A percentile compares a stretch with the other conserved stretches of the same genome.
Evolutionary conservation across 139 green algal species (phyloP).

Genomic region (Chlorella ohadii): DNA sequence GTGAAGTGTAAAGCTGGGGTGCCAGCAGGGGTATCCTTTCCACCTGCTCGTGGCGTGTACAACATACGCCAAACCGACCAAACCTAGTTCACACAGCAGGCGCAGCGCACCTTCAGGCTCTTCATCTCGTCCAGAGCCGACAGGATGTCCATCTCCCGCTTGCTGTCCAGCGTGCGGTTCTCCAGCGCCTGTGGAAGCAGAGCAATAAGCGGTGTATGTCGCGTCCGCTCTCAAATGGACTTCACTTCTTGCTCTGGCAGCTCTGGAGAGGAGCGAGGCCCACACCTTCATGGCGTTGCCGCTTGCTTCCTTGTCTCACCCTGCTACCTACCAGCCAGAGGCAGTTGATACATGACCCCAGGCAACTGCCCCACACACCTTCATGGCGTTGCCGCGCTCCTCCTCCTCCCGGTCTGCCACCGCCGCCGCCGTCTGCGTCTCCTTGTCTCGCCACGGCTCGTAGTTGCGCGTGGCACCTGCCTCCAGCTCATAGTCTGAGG

Average conservation of each 20-base stretch:
- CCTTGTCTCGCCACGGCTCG: slow-evolving; percentile 93
- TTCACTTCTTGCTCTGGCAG: too few relatives aligned
- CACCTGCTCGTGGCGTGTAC: too few relatives aligned
- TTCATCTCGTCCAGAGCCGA: slow-evolving; percentile 94
- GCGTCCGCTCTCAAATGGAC: too few relatives aligned
- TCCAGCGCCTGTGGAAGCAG: slow-evolving; percentile 87
- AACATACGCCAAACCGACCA: too few relatives aligned
- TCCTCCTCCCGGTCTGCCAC: slow-evolving; percentile 82
- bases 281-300: slow-evolving; percentile 94
- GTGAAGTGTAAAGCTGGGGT: too few relatives aligned
- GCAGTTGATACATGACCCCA: too few relatives aligned
- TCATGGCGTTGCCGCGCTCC: slow-evolving; percentile 96
- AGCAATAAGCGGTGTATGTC: too few relatives aligned
- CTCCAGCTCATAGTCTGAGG: slow-evolving; percentile 92
- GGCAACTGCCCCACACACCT: slow-evolving; percentile 42
- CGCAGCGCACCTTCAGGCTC: slow-evolving; percentile 60
- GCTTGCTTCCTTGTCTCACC: slow-evolving; percentile 89
- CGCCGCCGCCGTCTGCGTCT: slow-evolving; percentile 53
- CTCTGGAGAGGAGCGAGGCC: too few relatives aligned
- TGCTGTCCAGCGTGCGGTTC: slow-evolving; percentile 93
- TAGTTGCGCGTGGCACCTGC: slow-evolving; percentile 94
- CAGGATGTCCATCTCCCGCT: slow-evolving; percentile 98
- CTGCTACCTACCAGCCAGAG: too few relatives aligned
- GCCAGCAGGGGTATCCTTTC: too few relatives aligned
- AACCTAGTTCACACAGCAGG: too few relatives aligned